phyloP scores from a whole-genome alignment of 495 filamentous ascomycete species.

The Poronia punctata region DNA sequence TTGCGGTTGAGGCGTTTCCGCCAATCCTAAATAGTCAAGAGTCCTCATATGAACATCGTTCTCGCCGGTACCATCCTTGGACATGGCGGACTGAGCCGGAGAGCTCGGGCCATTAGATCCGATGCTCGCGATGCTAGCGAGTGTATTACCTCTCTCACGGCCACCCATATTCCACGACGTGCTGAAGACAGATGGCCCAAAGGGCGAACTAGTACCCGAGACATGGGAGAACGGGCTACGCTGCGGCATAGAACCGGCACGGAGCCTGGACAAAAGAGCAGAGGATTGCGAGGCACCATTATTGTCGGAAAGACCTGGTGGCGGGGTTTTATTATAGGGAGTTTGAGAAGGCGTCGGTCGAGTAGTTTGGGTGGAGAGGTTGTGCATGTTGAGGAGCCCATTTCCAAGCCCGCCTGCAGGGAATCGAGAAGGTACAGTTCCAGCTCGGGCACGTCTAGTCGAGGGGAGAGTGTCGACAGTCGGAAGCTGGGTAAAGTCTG shows the following conservation, averaged over 20 bases:
- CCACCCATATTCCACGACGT: conserved; percentile 68
- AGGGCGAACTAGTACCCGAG: conserved; percentile 53
- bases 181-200: conserved; percentile 84
- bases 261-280: conserved; percentile 74
- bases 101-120: conserved; percentile 81
- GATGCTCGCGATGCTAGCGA: conserved; percentile 69
- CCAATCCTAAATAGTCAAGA: conserved; percentile 89
- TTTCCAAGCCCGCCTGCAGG: conserved; percentile 57
- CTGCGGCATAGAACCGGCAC: conserved; percentile 94
- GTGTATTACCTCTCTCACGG: conserved; percentile 73
- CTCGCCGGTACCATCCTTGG: conserved; percentile 77
- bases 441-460: conserved; percentile 69
- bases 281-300: conserved; percentile 52
- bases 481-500: conserved; percentile 69
- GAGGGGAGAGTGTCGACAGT: conserved; percentile 51
- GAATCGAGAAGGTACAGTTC: conserved; percentile 94
- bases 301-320: conserved; percentile 63
- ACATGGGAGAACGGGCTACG: conserved; percentile 60
- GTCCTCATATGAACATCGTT: conserved; percentile 83
- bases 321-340: conserved; percentile 71
- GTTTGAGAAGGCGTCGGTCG: conserved; percentile 86
- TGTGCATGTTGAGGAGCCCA: conserved; percentile 53
- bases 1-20: conserved; percentile 83
- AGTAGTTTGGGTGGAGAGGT: conserved; percentile 71
- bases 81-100: conserved; percentile 83